Evolutionary conservation across 192 early-diverging fungal species (phyloP), one percentile per base, ranked within the genome.

Genomic region (Mortierella hygrophila): DNA sequence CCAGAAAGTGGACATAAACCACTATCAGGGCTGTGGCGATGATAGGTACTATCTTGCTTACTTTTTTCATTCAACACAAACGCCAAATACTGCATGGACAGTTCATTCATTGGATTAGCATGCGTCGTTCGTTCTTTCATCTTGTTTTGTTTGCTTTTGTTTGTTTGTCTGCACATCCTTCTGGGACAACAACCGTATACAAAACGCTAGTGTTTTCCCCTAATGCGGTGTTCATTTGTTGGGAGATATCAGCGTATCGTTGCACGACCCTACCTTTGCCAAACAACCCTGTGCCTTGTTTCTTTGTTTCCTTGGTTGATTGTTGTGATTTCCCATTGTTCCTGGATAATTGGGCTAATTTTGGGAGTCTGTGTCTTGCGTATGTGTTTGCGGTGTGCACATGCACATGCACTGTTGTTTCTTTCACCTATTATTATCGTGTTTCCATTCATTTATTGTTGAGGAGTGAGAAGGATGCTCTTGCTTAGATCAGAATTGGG

Each of bases 281-380:
- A n/a, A 60, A 35, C 23, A 65, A 8, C 11, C 29, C 29, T 32
- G 55, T 57, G 55, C 23, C 55, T 26, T 46, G 11, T 15, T 57
- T 57, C 55, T 9, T 26, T 52, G 3, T 6, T 52, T 52, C 5
- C 5, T 52, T 20, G 49, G 18, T 52, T 18, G 49, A 52, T 65
- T 65, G 29, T 65, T 32, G n/a, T 65, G 21, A 16, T 11, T 35
- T 65, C 9, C 26, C 11, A 11, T 4, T 65, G 60, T 32, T 35
- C 60, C 29, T 65, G 29, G 60, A 65, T 65, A 65, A 65, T 65
- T 65, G 60, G 60, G 60, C 60, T 65, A 65, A 32, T 65, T 65
- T 65, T 32, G 29, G 29, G 49, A 13, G 38, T 40, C 6, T 40
- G 38, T 40, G 38, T 2, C 0, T 3, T 46, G 44, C 10, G 0